Conservation (phyloP, 148 eudicot species). For the Silene latifolia region DNA sequence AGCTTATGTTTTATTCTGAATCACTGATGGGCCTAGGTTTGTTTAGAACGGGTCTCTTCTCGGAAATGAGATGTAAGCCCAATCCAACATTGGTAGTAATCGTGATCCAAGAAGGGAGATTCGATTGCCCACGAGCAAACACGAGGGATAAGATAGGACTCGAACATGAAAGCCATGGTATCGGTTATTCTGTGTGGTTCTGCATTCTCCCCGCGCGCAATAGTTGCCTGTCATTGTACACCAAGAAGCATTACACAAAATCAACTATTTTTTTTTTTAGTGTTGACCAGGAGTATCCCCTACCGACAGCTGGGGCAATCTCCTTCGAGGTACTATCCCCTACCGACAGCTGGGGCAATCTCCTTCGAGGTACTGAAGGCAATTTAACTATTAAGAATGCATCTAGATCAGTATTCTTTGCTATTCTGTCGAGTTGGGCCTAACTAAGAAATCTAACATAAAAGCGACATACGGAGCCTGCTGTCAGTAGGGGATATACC, state of each 20-base stretch:
- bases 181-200: constrained; percentile 62
- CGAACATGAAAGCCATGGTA: constrained; percentile 98
- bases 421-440: no score
- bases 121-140: constrained; percentile 87
- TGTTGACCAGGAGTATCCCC: no score
- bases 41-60: constrained; percentile 4
- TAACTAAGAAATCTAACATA: neutral
- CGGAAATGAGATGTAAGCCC: constrained; percentile 77
- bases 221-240: constrained; percentile 50
- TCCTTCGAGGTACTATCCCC: no score
- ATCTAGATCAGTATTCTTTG: no score
- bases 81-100: constrained; percentile 97
- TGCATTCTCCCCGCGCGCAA: constrained; percentile 58
- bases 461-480: no score
- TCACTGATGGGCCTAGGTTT: neutral
- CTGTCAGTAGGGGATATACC: no score
- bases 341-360: no score
- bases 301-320: no score
- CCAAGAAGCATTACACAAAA: neutral
- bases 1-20: neutral
- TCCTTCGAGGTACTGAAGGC: no score
- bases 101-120: constrained; percentile 66
- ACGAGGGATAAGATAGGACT: constrained; percentile 88
- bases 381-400: no score
- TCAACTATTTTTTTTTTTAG: no score